Evolutionary conservation across 2,329 filamentous ascomycete genomes (phyloP).

Genomic region (Penicillium sp.): DNA sequence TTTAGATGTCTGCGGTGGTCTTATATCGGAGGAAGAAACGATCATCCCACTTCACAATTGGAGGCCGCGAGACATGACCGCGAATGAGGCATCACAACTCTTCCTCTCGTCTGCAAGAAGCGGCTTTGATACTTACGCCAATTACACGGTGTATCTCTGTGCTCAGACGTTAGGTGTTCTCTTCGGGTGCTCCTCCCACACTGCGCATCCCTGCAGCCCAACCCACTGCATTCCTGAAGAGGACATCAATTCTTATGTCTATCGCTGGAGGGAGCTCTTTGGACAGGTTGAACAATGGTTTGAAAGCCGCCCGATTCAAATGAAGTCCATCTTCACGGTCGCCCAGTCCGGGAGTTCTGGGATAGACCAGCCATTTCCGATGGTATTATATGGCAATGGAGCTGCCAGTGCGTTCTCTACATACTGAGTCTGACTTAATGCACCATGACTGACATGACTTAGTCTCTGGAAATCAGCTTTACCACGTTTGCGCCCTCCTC

Average conservation of each 20-base stretch:
- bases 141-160: slow-evolving; percentile 55
- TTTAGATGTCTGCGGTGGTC: slow-evolving; percentile 55
- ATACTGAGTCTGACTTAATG: neutral
- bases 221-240: slow-evolving; percentile 23
- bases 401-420: slow-evolving; percentile 28
- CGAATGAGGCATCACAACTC: slow-evolving; percentile 26
- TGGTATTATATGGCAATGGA: slow-evolving; percentile 33
- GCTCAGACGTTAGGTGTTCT: slow-evolving; percentile 51
- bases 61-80: slow-evolving; percentile 39
- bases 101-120: slow-evolving; percentile 32
- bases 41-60: slow-evolving; percentile 55
- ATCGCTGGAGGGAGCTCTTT: slow-evolving; percentile 47
- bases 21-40: slow-evolving; percentile 57
- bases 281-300: slow-evolving; percentile 50
- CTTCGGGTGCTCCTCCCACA: slow-evolving; percentile 21
- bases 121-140: slow-evolving; percentile 54
- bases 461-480: slow-evolving; percentile 43
- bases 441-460: neutral
- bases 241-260: slow-evolving; percentile 28
- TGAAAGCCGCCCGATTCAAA: slow-evolving; percentile 34
- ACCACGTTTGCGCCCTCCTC: slow-evolving; percentile 37
- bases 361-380: slow-evolving; percentile 31
- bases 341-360: slow-evolving; percentile 14
- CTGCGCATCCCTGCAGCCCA: slow-evolving; percentile 20
- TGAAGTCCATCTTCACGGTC: slow-evolving; percentile 33